phyloP scores from a whole-genome alignment of 148 eudicot species.

The Rhododendron ferrugineum region DNA sequence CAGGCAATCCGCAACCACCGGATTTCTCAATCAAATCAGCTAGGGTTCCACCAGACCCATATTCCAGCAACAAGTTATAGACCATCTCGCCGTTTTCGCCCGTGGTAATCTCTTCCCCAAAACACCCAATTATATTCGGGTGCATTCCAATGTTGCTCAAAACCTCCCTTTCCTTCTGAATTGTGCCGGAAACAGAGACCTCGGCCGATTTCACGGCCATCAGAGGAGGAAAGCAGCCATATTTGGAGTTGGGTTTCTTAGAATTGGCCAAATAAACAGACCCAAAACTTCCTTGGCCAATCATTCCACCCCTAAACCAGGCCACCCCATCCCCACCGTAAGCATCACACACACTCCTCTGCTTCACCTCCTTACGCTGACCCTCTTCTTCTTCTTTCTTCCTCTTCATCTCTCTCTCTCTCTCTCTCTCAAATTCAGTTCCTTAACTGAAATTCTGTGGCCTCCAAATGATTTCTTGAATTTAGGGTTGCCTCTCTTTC shows the following conservation, averaged over 20 bases:
- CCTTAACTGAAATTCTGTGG: not conserved
- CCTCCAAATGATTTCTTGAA: not conserved
- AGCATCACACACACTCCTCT: slow-evolving; percentile 1
- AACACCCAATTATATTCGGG: slow-evolving; percentile 23
- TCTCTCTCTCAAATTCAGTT: not conserved
- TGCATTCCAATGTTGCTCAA: slow-evolving; percentile 5
- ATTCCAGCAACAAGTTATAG: slow-evolving; percentile 27
- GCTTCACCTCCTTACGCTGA: not conserved
- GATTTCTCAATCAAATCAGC: slow-evolving; percentile 29
- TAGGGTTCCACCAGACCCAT: slow-evolving; percentile 35
- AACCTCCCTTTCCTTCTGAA: slow-evolving; percentile 36
- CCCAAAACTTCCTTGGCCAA: slow-evolving; percentile 38
- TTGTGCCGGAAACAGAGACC: slow-evolving; percentile 28
- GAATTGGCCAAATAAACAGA: slow-evolving; percentile 26
- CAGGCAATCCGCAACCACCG: slow-evolving; percentile 18
- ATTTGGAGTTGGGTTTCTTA: slow-evolving; percentile 24
- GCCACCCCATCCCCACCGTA: slow-evolving; percentile 34
- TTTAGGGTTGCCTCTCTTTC: not conserved
- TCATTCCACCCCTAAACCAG: slow-evolving; percentile 29
- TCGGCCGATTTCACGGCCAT: slow-evolving; percentile 45
- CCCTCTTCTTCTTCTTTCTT: slow-evolving; percentile 3
- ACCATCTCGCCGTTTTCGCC: slow-evolving; percentile 16
- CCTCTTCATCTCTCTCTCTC: slow-evolving; percentile 3
- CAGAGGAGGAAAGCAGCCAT: slow-evolving; percentile 13
- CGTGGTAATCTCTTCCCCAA: slow-evolving; percentile 30